Conservation (phyloP, 768 basidiomycete genomes). For the Fistulinella prunicolor region DNA sequence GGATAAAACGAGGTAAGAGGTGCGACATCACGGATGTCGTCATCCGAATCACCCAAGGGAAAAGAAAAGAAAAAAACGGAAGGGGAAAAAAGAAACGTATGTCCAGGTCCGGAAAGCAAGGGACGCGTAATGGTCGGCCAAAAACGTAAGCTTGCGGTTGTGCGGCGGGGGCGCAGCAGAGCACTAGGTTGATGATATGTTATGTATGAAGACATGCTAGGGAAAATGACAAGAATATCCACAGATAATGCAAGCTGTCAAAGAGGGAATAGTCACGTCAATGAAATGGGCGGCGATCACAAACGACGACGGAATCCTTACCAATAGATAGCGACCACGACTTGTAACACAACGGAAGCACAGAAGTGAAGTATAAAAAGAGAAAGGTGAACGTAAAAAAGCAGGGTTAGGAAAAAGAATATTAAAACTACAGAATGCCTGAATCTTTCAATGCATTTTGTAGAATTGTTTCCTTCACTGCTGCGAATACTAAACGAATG, state of each 20-base stretch:
- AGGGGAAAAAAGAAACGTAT: background rate
- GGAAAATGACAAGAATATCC: conserved; percentile 23
- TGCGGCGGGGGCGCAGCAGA: background rate
- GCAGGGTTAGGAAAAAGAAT: background rate
- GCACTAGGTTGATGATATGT: conserved; percentile 31
- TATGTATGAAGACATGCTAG: conserved; percentile 25
- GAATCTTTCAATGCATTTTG: conserved; percentile 86
- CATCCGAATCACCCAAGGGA: background rate
- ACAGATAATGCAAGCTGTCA: conserved; percentile 31
- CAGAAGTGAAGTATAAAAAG: background rate
- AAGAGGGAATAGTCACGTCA: background rate
- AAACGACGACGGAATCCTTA: conserved; percentile 3
- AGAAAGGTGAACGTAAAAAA: background rate
- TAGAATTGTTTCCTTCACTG: conserved; percentile 90
- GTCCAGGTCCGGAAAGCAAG: background rate
- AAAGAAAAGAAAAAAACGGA: background rate
- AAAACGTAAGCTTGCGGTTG: background rate
- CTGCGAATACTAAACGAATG: conserved; percentile 77
- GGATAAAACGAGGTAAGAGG: too few species aligned
- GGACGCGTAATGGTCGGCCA: background rate
- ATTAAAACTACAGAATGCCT: conserved; percentile 59
- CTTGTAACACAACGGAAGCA: conserved; percentile 5
- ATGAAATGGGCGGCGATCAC: background rate
- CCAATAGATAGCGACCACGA: conserved; percentile 29
- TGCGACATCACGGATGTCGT: background rate